Base-by-base conservation (phyloP, 805 yeast species). In the Kuraishia ogatae region DNA sequence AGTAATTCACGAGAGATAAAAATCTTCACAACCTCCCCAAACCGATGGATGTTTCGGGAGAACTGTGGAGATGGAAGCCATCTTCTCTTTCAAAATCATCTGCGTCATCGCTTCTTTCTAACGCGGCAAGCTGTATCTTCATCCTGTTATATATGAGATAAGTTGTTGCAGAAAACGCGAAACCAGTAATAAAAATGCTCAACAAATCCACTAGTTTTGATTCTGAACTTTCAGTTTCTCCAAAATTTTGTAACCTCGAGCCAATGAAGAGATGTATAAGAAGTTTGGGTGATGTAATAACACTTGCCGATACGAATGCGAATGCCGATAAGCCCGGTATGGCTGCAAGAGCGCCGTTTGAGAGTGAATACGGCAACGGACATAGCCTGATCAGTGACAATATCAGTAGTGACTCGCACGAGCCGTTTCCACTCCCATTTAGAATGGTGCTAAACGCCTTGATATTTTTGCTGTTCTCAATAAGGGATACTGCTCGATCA, bases 301-400 rank as follows among this genome's bases (percentile, higher is more conserved):
- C 59, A 23, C 91, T 85, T 0, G 97, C 96, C 35, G 84, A 64
- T 2, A 84, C 72, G 66, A 87, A 93, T 24, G 83, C 82, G 48
- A 68, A 58, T 1, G 84, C 71, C 0, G 85, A 74, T 13, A 93
- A 76, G 19, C 89, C 87, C 0, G 96, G 97, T 15, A 93, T 80
- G 1, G 96, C 85, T 10, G 96, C 94, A 60, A 94, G 75, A 0
- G 96, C 97, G 2, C 97, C 97, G 64, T 93, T 93, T 0, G 94
- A 85, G 35, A 93, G 72, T 2, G 97, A 90, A 66, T 91, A 94
- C 0, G 98, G 98, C 62, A 93, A 78, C 0, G 99, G 99, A 61
- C 97, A 90, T 56, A 93, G 68, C 55, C 97, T 75, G 28, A 93
- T 78, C 64, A 93, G 73, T 53, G 87, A 80, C 54, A 93, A 69